Evolutionary conservation across 1,284 basidiomycete genomes (phyloP).

Genomic region (Coniferiporia sulphurascens): DNA sequence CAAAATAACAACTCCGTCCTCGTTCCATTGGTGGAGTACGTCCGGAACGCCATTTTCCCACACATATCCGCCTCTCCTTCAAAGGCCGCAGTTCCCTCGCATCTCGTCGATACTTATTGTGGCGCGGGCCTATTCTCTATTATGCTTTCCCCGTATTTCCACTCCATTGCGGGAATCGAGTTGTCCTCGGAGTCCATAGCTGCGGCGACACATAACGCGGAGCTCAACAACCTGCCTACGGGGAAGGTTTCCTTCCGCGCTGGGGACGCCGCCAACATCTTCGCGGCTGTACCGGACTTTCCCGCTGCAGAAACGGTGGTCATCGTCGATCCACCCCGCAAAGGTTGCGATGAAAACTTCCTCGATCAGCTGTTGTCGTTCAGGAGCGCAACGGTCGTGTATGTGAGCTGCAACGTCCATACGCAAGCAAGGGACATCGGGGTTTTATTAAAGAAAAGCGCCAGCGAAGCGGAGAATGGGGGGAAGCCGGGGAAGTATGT

Average conservation of each 20-base stretch:
- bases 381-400: constrained; percentile 69
- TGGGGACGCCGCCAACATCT: constrained; percentile 71
- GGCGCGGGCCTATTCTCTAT: constrained; percentile 92
- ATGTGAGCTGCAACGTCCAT: constrained; percentile 93
- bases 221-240: constrained; percentile 59
- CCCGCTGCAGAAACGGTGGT: constrained; percentile 66
- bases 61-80: constrained; percentile 17
- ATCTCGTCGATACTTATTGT: constrained; percentile 91
- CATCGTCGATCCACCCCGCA: constrained; percentile 85
- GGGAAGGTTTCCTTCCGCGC: constrained; percentile 53
- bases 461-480: constrained; percentile 27
- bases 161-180: constrained; percentile 86
- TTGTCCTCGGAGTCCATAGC: constrained; percentile 74
- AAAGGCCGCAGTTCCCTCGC: constrained; percentile 46
- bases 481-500: constrained; percentile 49
- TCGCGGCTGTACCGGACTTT: constrained; percentile 60
- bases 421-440: constrained; percentile 83
- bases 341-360: constrained; percentile 84
- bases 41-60: constrained; percentile 68
- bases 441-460: constrained; percentile 51
- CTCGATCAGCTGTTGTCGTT: constrained; percentile 76
- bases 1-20: constrained; percentile 98
- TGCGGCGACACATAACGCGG: constrained; percentile 77
- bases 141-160: constrained; percentile 76
- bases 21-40: constrained; percentile 76